Conservation (phyloP, 768 basidiomycete genomes). For the Mrakia frigida region DNA sequence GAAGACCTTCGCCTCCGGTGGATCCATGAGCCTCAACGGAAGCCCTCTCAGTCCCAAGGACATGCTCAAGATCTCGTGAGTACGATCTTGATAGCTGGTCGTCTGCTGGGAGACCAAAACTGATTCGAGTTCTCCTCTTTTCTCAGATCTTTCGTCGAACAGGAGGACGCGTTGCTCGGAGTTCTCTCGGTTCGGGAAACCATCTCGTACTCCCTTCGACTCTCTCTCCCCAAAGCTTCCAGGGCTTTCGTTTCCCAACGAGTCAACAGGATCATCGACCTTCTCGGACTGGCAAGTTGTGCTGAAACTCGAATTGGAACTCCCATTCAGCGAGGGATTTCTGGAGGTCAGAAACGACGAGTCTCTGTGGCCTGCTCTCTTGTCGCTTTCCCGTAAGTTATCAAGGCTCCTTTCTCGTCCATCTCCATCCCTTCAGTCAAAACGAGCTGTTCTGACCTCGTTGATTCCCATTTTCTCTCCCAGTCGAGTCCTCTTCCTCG, state of each 20-base stretch:
- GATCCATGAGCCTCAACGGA: conserved; percentile 3
- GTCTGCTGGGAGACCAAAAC: too few species aligned
- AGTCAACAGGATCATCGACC: conserved; percentile 50
- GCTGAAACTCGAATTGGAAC: conserved; percentile 29
- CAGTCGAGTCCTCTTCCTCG: conserved; percentile 33
- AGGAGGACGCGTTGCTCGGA: conserved; percentile 58
- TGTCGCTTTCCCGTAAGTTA: conserved; percentile 33
- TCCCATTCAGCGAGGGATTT: conserved; percentile 26
- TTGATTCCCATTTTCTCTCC: background rate
- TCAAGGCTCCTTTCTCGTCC: too few species aligned
- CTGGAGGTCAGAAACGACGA: conserved; percentile 33
- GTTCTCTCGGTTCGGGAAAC: conserved; percentile 58
- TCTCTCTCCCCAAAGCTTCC: conserved; percentile 41
- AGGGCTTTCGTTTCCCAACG: conserved; percentile 45
- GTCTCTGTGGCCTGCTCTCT: conserved; percentile 31
- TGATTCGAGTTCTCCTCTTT: conserved; percentile 31
- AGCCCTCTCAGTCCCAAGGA: background rate
- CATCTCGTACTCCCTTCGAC: conserved; percentile 52
- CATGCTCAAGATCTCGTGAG: background rate
- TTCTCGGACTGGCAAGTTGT: conserved; percentile 48
- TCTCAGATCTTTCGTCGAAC: conserved; percentile 53
- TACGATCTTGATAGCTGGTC: background rate
- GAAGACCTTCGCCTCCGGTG: background rate
- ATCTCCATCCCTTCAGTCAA: background rate
- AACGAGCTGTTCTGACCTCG: too few species aligned